Percentiles rank a stretch among this genome's conserved stretches.
These are phyloP conservation scores for Aspergillus persii DNA, from an alignment of 2,329 filamentous ascomycete genomes.

Conservation along the genomic window DNA sequence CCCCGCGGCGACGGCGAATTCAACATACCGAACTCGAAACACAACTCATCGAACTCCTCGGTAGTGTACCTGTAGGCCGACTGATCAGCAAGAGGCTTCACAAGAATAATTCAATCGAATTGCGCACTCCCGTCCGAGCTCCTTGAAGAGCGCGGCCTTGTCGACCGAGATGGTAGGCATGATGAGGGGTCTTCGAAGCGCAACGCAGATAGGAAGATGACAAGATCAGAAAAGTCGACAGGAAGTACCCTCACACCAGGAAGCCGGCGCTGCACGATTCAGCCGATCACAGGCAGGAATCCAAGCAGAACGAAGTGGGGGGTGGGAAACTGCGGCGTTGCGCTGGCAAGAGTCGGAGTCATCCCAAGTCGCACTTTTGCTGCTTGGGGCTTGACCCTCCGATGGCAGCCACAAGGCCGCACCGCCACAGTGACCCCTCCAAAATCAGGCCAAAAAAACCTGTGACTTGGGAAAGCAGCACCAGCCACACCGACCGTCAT, in stretches of 20 bases:
- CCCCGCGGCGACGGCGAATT: slow-evolving; percentile 19
- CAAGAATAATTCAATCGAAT: not conserved
- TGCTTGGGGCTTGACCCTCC: slow-evolving; percentile 23
- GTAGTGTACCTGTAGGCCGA: slow-evolving; percentile 68
- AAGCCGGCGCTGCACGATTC: not conserved
- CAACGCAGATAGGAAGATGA: slow-evolving; percentile 13
- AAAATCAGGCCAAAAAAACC: not conserved
- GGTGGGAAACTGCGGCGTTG: not conserved
- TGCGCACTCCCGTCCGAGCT: slow-evolving; percentile 78
- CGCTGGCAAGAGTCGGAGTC: slow-evolving; percentile 4
- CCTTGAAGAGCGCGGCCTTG: slow-evolving; percentile 93
- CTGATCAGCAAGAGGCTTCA: slow-evolving; percentile 15
- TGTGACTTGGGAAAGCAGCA: not conserved
- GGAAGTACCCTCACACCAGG: not conserved
- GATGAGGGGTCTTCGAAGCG: slow-evolving; percentile 36
- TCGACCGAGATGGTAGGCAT: slow-evolving; percentile 98
- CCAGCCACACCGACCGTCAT: slow-evolving; percentile 25
- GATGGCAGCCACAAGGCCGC: slow-evolving; percentile 22
- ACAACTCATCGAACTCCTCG: slow-evolving; percentile 92
- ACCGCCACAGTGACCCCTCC: slow-evolving; percentile 30
- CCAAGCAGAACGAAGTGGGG: not conserved
- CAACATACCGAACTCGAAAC: slow-evolving; percentile 84
- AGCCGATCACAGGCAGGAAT: not conserved
- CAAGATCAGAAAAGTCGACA: not conserved
- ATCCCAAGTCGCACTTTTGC: slow-evolving; percentile 15